Base-by-base conservation (phyloP, 148 eudicot species). In the Camellia japonica region DNA sequence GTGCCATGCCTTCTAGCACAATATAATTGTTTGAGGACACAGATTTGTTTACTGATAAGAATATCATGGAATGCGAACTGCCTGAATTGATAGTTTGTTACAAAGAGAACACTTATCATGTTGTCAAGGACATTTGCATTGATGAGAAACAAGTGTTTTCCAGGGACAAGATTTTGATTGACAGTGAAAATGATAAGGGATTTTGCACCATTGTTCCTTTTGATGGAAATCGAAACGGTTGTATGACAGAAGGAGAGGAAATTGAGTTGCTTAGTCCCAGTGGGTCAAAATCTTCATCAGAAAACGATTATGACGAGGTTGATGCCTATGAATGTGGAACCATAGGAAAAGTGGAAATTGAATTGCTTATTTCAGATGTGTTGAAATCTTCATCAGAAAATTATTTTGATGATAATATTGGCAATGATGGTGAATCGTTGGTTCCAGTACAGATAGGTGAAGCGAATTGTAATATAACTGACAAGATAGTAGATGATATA, bases 91-190 rank as follows among this genome's bases (percentile, higher is more conserved):
- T 84, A 49, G 89, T 92, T 77, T 88, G 91, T 78, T 90, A 90
- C 78, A 90, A 88, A 73, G 95, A 95, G 81, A 85, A 76, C 42
- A 75, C 79, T 74, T 87, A 68, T 80, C 88, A 90, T 64, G 81
- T 83, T 52, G 90, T 95, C 63, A 92, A 91, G 85, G 98, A 96
- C 86, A 95, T 93, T 71, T 89, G 91, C 72, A 81, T 95, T 61
- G 99, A 93, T 74, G 97, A 92, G 61, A 95, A 95, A 30, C 30
- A 30, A 49, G 71, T 90, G 64, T 86, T 87, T 61, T 59, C 73
- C 16, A 81, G 76, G 74, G 93, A 87, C 51, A 89, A 81, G 82
- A 82, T 64, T 67, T 83, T 86, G 91, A 72, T 84, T 73, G 81
- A 86, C 62, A 78, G 77, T 41, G 23, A 12, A 23, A 81, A 74